phyloP scores from a whole-genome alignment of 495 filamentous ascomycete species.

The Aspergillus steynii region DNA sequence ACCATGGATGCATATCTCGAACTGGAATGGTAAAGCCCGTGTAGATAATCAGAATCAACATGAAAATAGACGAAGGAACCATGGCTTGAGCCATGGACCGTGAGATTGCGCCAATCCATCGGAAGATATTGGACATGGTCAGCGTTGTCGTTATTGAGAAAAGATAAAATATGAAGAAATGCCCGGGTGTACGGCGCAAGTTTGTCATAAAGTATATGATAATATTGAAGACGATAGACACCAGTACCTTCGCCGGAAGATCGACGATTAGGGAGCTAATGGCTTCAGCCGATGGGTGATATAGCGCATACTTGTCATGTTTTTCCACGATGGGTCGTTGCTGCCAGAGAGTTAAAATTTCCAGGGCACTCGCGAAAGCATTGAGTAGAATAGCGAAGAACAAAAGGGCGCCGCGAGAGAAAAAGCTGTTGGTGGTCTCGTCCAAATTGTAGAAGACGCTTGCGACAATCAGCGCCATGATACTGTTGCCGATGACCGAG shows the following conservation, averaged over 20 bases:
- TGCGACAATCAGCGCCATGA: constrained; percentile 76
- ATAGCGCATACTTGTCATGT: constrained; percentile 85
- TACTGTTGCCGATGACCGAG: constrained; percentile 68
- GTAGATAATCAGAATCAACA: constrained; percentile 81
- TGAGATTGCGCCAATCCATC: constrained; percentile 77
- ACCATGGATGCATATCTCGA: constrained; percentile 72
- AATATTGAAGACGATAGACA: constrained; percentile 62
- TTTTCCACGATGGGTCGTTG: constrained; percentile 94
- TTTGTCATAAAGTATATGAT: constrained; percentile 87
- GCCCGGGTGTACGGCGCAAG: constrained; percentile 69
- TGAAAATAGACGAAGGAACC: constrained; percentile 79
- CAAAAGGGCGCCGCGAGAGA: constrained; percentile 73
- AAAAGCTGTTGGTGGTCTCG: constrained; percentile 66
- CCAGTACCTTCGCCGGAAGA: constrained; percentile 62
- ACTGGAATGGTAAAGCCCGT: constrained; percentile 87
- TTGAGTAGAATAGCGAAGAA: constrained; percentile 89
- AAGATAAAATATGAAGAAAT: constrained; percentile 82
- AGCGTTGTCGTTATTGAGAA: constrained; percentile 67
- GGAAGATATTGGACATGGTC: constrained; percentile 79
- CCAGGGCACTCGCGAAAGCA: constrained; percentile 75
- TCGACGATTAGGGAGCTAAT: constrained; percentile 82
- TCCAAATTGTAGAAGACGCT: constrained; percentile 79
- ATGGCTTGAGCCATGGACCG: constrained; percentile 79
- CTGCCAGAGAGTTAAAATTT: constrained; percentile 77
- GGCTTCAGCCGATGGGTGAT: constrained; percentile 87